Evolutionary conservation across 2,329 filamentous ascomycete species (phyloP), one percentile per base, ranked within the genome.

Genomic region (Macrophomina pseudophaseolina): DNA sequence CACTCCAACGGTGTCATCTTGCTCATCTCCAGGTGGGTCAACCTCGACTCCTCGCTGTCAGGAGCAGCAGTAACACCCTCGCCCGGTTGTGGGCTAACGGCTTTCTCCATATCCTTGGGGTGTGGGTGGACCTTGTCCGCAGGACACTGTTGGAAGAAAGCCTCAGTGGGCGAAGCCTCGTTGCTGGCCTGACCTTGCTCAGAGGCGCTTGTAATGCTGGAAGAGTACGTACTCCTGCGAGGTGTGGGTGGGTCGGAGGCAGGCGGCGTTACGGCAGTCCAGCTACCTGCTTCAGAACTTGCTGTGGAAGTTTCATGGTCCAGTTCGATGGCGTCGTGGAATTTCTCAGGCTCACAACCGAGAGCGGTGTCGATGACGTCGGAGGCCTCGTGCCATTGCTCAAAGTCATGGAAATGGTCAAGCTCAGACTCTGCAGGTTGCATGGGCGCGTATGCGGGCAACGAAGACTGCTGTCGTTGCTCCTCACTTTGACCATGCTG

Each of bases 11-110:
- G 62, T 12, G 68, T 68, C 8, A 70, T 69, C 46, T 63, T 68
- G 62, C 74, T 75, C 78, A 80, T 80, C 71, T 80, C 78, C 69
- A 77, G 73, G 60, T 76, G 73, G 56, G 78, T 77, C 68, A 72
- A 33, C 53, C 68, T 71, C 33, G 75, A 75, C 72, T 79, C 77
- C 38, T 76, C 70, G 32, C 71, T 72, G 30, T 69, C 67, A 9
- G 74, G 69, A 16, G 72, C 68, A n/a, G 72, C 71, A 5, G 73
- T 78, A 14, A 79, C 75, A 28, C 77, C 78, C 62, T 80, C 74
- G 30, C 78, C 78, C 23, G 74, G 67, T 5, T 63, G 66, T 6
- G 77, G 76, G 46, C 71, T 65, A 32, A 79, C 73, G 0, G 69
- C 66, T 49, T 73, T 59, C 68, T 79, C 76, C 68, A 72, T 74